Evolutionary conservation across 2,329 filamentous ascomycete genomes (phyloP), one percentile per base, ranked within the genome.

Genomic region (Aureobasidium sp.): DNA sequence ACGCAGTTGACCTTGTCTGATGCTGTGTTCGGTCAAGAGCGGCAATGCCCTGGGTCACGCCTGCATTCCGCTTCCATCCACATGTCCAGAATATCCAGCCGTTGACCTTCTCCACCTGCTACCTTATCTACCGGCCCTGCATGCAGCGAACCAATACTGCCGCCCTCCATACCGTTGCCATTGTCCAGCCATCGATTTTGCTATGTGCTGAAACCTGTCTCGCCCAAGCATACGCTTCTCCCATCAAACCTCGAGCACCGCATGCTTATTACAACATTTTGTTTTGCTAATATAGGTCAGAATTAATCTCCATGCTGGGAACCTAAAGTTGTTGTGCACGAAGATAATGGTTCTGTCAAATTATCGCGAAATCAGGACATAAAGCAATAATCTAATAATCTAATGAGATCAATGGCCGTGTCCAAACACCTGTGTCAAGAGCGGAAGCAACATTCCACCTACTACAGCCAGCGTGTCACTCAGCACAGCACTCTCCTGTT

Each of bases 391-490:
- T 60, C 25, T 57, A 57, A n/a, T 17, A 12, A 14, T 34, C 39
- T 15, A 34, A 34, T 29, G 27, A 57, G 8, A 57, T 60, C 34
- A 74, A 70, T 91, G 87, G 69, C 88, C 86, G 72, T 92, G 89
- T 2, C 89, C 89, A 66, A 91, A 84, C 11, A 58, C 31, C 68
- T 91, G 89, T 22, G 89, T 90, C 45, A 92, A 75, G 44, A 93
- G 79, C 15, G 90, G 90, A 60, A 94, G 73, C 60, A 93, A 73
- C 88, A 94, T 93, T 65, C 90, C 90, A 29, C 80, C 81, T 15
- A 91, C 82, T 3, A 88, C 89, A 14, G 85, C 85, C 59, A 91
- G 69, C 0, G 87, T 89, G 70, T 90, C 70, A 37, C 67, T 65
- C 55, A 71, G 61, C 27, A 45, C 62, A 49, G 61, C 62, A 34